A percentile compares a stretch with the other conserved stretches of the same genome.
Conservation (phyloP, 192 early-diverging fungal genomes). For the Coemansia sp. region DNA sequence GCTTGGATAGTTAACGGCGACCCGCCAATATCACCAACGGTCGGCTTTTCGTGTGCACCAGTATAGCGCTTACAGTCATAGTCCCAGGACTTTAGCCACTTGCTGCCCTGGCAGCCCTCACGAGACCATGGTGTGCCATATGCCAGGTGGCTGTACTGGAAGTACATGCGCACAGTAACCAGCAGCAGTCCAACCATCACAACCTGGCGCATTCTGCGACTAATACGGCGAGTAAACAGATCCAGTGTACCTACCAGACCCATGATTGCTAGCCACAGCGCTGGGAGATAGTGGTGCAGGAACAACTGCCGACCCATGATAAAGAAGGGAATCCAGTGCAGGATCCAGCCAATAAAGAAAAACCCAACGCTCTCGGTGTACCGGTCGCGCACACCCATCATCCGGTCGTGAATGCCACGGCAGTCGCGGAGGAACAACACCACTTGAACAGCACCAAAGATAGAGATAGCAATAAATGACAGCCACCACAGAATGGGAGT, state of each 20-base stretch:
- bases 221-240: conserved; percentile 62
- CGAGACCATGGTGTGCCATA: conserved; percentile 81
- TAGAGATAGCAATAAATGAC: conserved; percentile 57
- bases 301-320: conserved; percentile 88
- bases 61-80: conserved; percentile 66
- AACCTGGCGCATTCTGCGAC: conserved; percentile 54
- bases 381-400: conserved; percentile 41
- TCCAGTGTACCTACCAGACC: conserved; percentile 71
- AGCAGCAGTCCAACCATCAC: conserved; percentile 56
- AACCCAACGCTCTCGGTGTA: conserved; percentile 64
- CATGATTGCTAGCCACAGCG: conserved; percentile 84
- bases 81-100: conserved; percentile 81
- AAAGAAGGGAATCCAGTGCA: conserved; percentile 89
- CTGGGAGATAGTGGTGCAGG: conserved; percentile 93
- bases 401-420: conserved; percentile 50
- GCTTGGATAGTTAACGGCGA: conserved; percentile 7
- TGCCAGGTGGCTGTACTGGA: conserved; percentile 75
- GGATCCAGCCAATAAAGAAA: conserved; percentile 70
- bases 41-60: conserved; percentile 14
- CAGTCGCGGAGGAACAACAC: conserved; percentile 58
- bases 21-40: conserved; percentile 9
- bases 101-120: conserved; percentile 69
- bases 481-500: conserved; percentile 87
- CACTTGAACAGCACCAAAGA: conserved; percentile 59
- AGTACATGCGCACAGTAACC: conserved; percentile 60